phyloP scores from a whole-genome alignment of 352 stramenopile species.

The Globisporangium abappressorium region DNA sequence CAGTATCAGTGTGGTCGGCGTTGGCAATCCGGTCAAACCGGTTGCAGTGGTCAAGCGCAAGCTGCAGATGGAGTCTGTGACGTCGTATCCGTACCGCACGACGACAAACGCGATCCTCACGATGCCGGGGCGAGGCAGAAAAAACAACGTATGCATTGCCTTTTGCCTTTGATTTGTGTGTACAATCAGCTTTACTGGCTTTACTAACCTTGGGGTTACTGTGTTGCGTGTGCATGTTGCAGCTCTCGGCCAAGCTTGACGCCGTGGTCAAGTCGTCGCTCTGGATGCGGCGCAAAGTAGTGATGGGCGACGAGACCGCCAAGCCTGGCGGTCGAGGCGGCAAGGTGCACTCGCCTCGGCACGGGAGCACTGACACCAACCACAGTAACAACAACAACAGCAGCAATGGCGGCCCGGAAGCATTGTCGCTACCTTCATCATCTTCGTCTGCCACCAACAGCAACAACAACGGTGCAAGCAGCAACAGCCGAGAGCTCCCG shows the following conservation, averaged over 20 bases:
- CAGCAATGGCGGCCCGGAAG: neutral
- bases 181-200: neutral
- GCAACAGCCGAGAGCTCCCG: slow-evolving; percentile 18
- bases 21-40: slow-evolving; percentile 5
- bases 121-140: slow-evolving; percentile 17
- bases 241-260: slow-evolving; percentile 62
- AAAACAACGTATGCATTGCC: slow-evolving; percentile 23
- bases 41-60: slow-evolving; percentile 13
- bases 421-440: neutral
- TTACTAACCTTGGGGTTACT: neutral
- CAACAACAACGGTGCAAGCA: neutral
- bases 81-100: slow-evolving; percentile 10
- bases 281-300: slow-evolving; percentile 56
- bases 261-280: slow-evolving; percentile 50
- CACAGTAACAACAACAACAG: neutral
- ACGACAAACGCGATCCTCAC: slow-evolving; percentile 9
- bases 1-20: neutral
- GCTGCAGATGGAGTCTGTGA: slow-evolving; percentile 18
- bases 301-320: slow-evolving; percentile 38
- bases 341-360: slow-evolving; percentile 18
- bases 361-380: slow-evolving; percentile 3
- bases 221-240: neutral
- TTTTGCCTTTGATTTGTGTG: neutral
- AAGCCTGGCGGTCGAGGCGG: slow-evolving; percentile 22
- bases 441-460: neutral